Percentiles rank a stretch among this genome's conserved stretches.
These are phyloP conservation scores for Colletotrichum euphorbiae DNA, from an alignment of 2,329 filamentous ascomycete species.

Conservation along the genomic window DNA sequence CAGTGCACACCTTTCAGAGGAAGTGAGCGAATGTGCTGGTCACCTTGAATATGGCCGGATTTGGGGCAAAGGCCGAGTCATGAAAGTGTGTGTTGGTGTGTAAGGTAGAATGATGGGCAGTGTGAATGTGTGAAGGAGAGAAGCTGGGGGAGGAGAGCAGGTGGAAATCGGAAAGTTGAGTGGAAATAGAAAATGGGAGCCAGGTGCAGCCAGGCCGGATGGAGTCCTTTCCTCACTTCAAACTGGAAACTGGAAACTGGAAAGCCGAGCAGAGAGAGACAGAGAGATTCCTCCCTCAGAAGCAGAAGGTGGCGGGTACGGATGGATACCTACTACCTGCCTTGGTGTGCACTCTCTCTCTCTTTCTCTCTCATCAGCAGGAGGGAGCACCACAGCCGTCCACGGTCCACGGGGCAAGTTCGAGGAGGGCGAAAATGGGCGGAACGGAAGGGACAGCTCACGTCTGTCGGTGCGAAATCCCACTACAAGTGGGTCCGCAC, in stretches of 20 bases:
- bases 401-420: conserved; percentile 27
- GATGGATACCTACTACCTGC: conserved; percentile 9
- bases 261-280: neutral
- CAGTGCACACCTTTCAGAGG: conserved; percentile 4
- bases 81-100: conserved; percentile 17
- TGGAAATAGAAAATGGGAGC: neutral
- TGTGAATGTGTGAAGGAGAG: conserved; percentile 20
- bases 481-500: conserved; percentile 41
- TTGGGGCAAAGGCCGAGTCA: conserved; percentile 32
- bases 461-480: conserved; percentile 42
- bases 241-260: neutral
- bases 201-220: neutral
- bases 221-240: conserved; percentile 6
- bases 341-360: neutral
- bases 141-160: conserved; percentile 30
- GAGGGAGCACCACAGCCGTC: neutral
- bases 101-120: too few relatives aligned
- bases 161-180: conserved; percentile 32
- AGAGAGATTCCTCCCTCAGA: neutral
- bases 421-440: conserved; percentile 36
- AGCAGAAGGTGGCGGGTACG: conserved; percentile 10
- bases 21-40: conserved; percentile 1
- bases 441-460: conserved; percentile 41
- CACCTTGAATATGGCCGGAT: conserved; percentile 17
- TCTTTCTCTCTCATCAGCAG: neutral